phyloP scores from a whole-genome alignment of 176 grass and related monocot species.

The Canna indica region DNA sequence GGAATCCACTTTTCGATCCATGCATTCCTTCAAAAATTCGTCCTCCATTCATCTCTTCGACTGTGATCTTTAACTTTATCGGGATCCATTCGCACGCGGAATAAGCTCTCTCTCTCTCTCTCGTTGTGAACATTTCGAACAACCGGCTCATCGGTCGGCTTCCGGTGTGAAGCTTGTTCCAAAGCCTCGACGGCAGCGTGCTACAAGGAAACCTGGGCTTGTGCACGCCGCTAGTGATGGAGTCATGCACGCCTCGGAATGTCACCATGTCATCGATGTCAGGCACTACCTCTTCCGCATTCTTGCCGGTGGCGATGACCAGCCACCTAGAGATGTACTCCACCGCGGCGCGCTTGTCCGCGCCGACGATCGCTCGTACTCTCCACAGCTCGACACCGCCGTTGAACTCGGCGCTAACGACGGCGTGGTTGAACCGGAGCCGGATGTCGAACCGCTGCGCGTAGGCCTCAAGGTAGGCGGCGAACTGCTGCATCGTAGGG shows the following conservation, averaged over 20 bases:
- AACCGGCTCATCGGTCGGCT: slow-evolving; percentile 79
- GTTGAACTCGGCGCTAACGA: too few species aligned
- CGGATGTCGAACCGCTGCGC: too few species aligned
- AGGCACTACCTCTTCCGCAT: too few species aligned
- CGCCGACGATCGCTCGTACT: too few species aligned
- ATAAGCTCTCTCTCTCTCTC: slow-evolving; percentile 17
- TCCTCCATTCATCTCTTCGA: slow-evolving; percentile 7
- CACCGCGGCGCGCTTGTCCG: too few species aligned
- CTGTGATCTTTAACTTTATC: slow-evolving; percentile 26
- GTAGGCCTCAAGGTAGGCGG: too few species aligned
- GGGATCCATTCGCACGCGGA: slow-evolving; percentile 34
- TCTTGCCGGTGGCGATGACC: too few species aligned
- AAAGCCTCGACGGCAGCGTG: slow-evolving; percentile 73
- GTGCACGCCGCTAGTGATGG: slow-evolving; percentile 61
- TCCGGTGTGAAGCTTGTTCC: slow-evolving; percentile 58
- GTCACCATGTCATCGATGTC: too few species aligned
- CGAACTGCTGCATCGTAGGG: too few species aligned
- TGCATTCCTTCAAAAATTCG: slow-evolving; percentile 12
- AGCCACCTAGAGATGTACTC: too few species aligned
- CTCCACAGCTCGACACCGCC: too few species aligned
- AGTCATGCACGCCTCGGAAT: slow-evolving; percentile 58
- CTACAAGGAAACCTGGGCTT: slow-evolving; percentile 86
- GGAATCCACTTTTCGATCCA: neutral
- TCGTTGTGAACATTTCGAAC: slow-evolving; percentile 86
- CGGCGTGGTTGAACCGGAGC: too few species aligned